Percentiles rank a stretch among this genome's conserved stretches.
Evolutionary conservation across 441 rosid species (phyloP).

Genomic region (Pelargonium exstipulatum): DNA sequence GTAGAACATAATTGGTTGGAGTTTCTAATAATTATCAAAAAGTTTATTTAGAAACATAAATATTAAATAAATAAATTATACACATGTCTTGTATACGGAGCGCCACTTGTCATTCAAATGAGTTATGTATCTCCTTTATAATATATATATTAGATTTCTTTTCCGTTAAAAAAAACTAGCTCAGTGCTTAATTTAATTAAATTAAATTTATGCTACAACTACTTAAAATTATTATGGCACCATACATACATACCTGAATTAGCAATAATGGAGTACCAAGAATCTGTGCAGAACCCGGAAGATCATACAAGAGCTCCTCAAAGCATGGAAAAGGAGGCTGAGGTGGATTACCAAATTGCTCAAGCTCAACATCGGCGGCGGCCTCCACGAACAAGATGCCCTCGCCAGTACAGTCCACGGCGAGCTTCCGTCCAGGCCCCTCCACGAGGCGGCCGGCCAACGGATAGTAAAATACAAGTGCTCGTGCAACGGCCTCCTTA

Average conservation of each 20-base stretch:
- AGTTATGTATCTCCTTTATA: too few species aligned
- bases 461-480: slow-evolving; percentile 34
- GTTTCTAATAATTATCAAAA: too few species aligned
- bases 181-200: too few species aligned
- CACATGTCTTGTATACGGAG: too few species aligned
- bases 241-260: neutral
- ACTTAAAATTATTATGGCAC: too few species aligned
- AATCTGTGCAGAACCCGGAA: neutral
- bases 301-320: neutral
- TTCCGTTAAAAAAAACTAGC: too few species aligned
- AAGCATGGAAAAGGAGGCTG: neutral
- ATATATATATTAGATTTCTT: too few species aligned
- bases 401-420: neutral
- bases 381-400: neutral
- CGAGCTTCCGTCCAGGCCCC: slow-evolving; percentile 11
- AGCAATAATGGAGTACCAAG: neutral
- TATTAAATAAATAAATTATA: too few species aligned
- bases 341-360: neutral
- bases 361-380: neutral
- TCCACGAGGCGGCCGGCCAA: slow-evolving; percentile 31
- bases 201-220: too few species aligned
- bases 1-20: too few species aligned
- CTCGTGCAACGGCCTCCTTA: slow-evolving; percentile 21
- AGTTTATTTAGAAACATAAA: too few species aligned
- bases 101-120: too few species aligned